phyloP scores from a whole-genome alignment of 2,329 filamentous ascomycete genomes.

The Aureobasidium mangrovei region DNA sequence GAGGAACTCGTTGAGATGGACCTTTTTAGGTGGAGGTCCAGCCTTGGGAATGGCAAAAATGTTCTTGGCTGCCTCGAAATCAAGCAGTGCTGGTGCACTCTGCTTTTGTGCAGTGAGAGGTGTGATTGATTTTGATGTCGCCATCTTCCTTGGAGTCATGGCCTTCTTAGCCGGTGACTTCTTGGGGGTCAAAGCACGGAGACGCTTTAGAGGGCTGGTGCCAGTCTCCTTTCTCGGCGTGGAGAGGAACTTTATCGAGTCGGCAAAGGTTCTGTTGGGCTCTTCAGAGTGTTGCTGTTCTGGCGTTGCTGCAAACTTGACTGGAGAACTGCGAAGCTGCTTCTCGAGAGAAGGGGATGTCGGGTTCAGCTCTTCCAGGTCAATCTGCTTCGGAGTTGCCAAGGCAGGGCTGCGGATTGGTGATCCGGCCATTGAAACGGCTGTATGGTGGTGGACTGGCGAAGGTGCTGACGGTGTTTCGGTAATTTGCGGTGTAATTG shows the following conservation, averaged over 20 bases:
- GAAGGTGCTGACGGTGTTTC: neutral
- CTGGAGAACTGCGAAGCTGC: constrained; percentile 17
- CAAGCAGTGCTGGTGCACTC: constrained; percentile 18
- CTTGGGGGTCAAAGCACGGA: constrained; percentile 25
- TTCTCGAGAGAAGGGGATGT: constrained; percentile 24
- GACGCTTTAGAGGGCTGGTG: constrained; percentile 34
- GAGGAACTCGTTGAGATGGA: constrained; percentile 79
- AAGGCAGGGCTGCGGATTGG: neutral
- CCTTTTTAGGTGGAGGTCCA: constrained; percentile 22
- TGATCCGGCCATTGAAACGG: constrained; percentile 2
- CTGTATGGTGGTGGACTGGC: neutral
- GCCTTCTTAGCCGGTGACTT: constrained; percentile 29
- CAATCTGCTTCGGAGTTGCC: constrained; percentile 14
- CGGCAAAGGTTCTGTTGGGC: constrained; percentile 16
- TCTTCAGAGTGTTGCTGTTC: constrained; percentile 19
- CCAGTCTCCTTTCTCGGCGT: constrained; percentile 40
- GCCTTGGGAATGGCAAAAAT: constrained; percentile 15
- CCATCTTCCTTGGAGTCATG: constrained; percentile 33
- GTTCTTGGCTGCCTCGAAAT: constrained; percentile 22
- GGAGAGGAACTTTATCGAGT: constrained; percentile 40
- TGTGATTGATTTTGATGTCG: constrained; percentile 27
- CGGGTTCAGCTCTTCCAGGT: constrained; percentile 14
- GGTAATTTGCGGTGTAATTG: constrained; percentile 4
- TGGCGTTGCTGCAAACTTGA: constrained; percentile 6
- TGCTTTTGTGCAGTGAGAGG: constrained; percentile 2